phyloP scores from a whole-genome alignment of 768 basidiomycete species.

The Harrya chromipes region DNA sequence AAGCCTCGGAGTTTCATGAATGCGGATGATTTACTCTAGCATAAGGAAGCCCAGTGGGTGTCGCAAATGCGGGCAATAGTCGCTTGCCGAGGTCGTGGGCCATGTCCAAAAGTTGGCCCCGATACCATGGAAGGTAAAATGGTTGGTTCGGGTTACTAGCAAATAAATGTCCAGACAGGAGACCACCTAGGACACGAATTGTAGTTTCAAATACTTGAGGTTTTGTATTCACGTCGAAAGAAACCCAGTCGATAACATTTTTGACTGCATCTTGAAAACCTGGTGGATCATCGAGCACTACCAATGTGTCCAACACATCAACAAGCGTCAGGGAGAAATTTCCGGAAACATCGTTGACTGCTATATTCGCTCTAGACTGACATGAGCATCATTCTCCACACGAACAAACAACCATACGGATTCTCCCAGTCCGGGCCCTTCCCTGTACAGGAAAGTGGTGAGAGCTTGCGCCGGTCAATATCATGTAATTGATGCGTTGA shows the following conservation, averaged over 20 bases:
- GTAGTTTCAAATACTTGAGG: constrained; percentile 99
- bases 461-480: constrained; percentile 51
- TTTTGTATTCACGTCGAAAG: constrained; percentile 90
- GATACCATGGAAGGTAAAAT: constrained; percentile 83
- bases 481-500: constrained; percentile 1
- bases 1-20: not conserved
- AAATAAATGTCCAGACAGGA: constrained; percentile 82
- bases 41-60: constrained; percentile 88
- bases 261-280: constrained; percentile 86
- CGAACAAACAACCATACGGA: constrained; percentile 51
- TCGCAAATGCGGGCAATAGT: constrained; percentile 86
- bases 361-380: constrained; percentile 58
- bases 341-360: constrained; percentile 88
- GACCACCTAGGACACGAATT: constrained; percentile 88
- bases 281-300: constrained; percentile 75
- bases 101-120: constrained; percentile 70
- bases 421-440: constrained; percentile 85
- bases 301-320: constrained; percentile 82
- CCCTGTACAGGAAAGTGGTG: constrained; percentile 82
- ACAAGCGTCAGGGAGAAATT: constrained; percentile 87
- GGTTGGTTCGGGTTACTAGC: constrained; percentile 64
- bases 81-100: constrained; percentile 86
- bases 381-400: constrained; percentile 11
- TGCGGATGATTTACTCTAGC: constrained; percentile 58
- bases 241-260: constrained; percentile 77